Evolutionary conservation across 2,329 filamentous ascomycete genomes (phyloP), one percentile per base, ranked within the genome.

Genomic region (Thielaviopsis euricoi): DNA sequence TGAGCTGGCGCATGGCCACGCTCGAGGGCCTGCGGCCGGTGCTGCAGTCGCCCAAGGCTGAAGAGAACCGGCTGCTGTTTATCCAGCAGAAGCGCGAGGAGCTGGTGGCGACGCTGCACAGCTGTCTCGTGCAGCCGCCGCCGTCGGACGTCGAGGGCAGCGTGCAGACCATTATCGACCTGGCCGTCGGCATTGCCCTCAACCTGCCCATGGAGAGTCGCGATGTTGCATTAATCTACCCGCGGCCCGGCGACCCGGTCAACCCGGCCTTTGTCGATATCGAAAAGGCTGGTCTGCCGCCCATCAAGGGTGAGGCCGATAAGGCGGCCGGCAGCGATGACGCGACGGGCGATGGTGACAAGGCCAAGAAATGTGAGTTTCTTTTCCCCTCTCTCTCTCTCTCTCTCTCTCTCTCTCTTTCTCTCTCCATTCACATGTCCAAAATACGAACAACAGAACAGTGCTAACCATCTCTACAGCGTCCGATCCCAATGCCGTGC

Each of bases 1-100:
- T 95, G 61, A 88, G 86, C 67, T 98, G 93, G 93, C 83, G 93
- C 60, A 82, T 97, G 71, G 84, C 91, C 3, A 98, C 93, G 2
- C 75, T 97, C 17, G 93, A 98, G 66, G 93, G 91, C n/a, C 76
- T 98, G 19, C 79, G 84, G 62, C 82, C 86, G 56, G 70, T 79
- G 40, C 76, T 97, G 19, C 77, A 79, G 58, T 81, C 84, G 3
- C 73, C 80, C 0, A 77, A 84, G 57, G 84, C 82, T 51, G 75
- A 76, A 13, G 79, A 86, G 12, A 79, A 89, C 69, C 82, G 84
- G 29, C 71, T 77, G 7, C 75, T 80, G 56, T 81, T 96, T 59
- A 87, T 85, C 26, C 80, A 82, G 57, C 79, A 81, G 65, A 78
- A 87, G 15, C 86, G 88, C 10, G 75, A 75, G 53, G 82, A 82